Evolutionary conservation across 495 filamentous ascomycete species (phyloP), one percentile per base, ranked within the genome.

Genomic region (Entonaema liquescens): DNA sequence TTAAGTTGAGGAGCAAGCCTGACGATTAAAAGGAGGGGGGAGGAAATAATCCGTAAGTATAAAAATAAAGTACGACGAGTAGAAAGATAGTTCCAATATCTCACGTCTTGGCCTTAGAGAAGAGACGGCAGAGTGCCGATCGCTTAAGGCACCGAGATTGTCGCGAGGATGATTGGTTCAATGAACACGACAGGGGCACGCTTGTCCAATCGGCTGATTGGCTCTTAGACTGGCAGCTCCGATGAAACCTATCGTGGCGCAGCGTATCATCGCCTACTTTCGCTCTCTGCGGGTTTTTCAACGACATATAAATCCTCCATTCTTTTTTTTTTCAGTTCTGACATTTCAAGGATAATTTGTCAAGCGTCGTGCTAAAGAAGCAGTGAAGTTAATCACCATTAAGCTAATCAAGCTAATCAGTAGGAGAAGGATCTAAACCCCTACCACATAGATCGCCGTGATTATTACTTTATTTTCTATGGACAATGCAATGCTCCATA

Each of bases 91-190:
- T 12, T 26, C 33, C 28, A 47, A 23, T 21, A 23, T 19, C 9
- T 21, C 49, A 38, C 47, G 56, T 47, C 13, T 49, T 35, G 42
- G 13, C 26, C 13, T 47, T 35, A 49, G 49, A 59, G 44, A 21
- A 47, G 42, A 57, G 38, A 29, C 57, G 42, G 35, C 52, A 21
- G 53, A 36, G 49, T 47, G 56, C 15, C 28, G 63, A 71, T 71
- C 63, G 17, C 29, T 49, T 28, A 52, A 69, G 70, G 70, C 70
- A 73, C 54, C 65, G 54, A 58, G n/a, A 69, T 73, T 69, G 58
- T 69, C 70, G 26, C 42, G 36, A 1, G 25, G 15, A 42, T 62
- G 60, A 73, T 73, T 68, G 70, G 70, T 31, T 23, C 53, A 31
- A 53, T 28, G 11, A 17, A 6, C 31, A 33, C 11, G 15, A 49